These are phyloP conservation scores for Coprinellus micaceus DNA, from an alignment of 768 basidiomycete species.

Conservation along the genomic window DNA sequence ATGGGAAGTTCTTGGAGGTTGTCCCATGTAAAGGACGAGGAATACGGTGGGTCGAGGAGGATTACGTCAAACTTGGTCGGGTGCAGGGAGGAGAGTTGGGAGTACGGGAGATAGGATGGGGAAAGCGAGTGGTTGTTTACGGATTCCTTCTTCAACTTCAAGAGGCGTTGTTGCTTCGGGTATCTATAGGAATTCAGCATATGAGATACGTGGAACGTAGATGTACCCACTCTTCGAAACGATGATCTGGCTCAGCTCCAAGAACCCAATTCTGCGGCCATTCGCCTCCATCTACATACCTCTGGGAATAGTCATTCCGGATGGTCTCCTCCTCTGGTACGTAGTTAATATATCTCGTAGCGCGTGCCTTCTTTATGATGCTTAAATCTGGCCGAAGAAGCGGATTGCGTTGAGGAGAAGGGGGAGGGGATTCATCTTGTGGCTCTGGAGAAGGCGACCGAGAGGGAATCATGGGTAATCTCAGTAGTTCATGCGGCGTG, in stretches of 20 bases:
- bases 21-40: conserved; percentile 83
- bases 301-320: conserved; percentile 88
- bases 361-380: conserved; percentile 71
- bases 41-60: conserved; percentile 87
- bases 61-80: conserved; percentile 86
- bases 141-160: conserved; percentile 77
- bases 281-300: conserved; percentile 87
- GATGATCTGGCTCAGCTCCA: conserved; percentile 80
- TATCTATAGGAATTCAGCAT: conserved; percentile 52
- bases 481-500: conserved; percentile 52
- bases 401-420: conserved; percentile 35
- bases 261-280: conserved; percentile 94
- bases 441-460: conserved; percentile 51
- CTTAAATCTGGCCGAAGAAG: conserved; percentile 39
- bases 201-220: neutral
- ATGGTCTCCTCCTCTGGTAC: conserved; percentile 94
- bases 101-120: conserved; percentile 66
- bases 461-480: conserved; percentile 55
- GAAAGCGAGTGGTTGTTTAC: conserved; percentile 68
- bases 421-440: conserved; percentile 40
- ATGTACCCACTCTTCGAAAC: conserved; percentile 88
- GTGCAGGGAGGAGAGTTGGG: conserved; percentile 51
- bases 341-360: conserved; percentile 73
- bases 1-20: conserved; percentile 80
- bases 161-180: conserved; percentile 85